Base-by-base conservation (phyloP, 1,284 basidiomycete genomes). In the Ustilago sp. region DNA sequence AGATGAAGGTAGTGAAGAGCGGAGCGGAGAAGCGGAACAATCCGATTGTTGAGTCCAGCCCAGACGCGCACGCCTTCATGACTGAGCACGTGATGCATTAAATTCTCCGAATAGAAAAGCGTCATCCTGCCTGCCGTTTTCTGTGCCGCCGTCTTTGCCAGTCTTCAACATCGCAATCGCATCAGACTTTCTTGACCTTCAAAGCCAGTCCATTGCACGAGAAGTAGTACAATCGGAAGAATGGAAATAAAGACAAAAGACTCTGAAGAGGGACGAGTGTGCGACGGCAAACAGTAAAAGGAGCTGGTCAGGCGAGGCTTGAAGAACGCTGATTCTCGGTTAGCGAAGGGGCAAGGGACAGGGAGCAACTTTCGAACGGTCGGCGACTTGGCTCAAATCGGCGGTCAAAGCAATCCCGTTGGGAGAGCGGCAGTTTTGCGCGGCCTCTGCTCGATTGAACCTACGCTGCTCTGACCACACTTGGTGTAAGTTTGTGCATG, bases 21-120 rank as follows among this genome's bases (percentile, higher is more conserved):
- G 23, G 23, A 28, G 23, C 23, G 23, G 23, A 28, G 23, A 28
- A 28, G 23, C 23, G 23, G 23, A 28, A 28, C 3, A 28, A 28
- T 28, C 3, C 23, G 23, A 28, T 28, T 28, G 23, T 28, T 28
- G 23, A 28, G 23, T 28, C 23, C 3, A 28, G 23, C 3, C 23
- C 3, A 28, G 23, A 28, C 23, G 3, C 23, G 23, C 23, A 28
- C 3, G 23, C 23, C 23, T 28, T 28, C 23, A 3, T 28, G 3
- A 28, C 23, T 28, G 23, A 28, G 3, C 23, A 28, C 23, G 23
- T 28, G 23, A 28, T 28, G 23, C 23, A 28, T 34, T n/a, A 61
- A 67, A 61, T 61, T 67, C 52, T 61, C 64, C 66, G 66, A 62
- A 12, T 11, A 55, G 38, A 34, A 55, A 19, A 55, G 12, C 32